Evolutionary conservation across 108 stramenopile species (phyloP), one percentile per base, ranked within the genome.

Genomic region (Nannochloropsis oceanica): DNA sequence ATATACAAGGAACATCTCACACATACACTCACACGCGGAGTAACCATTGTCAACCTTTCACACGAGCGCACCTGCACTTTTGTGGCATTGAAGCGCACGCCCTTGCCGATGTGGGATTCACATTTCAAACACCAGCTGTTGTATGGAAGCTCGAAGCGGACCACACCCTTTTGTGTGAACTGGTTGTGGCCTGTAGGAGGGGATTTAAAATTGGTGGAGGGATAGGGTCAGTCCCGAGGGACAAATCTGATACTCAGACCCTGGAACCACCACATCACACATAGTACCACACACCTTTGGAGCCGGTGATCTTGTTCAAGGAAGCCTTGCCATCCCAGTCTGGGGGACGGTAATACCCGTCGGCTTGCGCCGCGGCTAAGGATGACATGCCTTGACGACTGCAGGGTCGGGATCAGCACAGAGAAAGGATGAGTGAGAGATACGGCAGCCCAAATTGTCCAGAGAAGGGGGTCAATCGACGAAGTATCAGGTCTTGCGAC

Each of bases 61-160:
- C 59, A 73, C 59, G 34, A 34, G 5, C 59, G 18, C 10, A 73
- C 59, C 59, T 73, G 59, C 18, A 88, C 90, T 84, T 99, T 99
- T 84, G 94, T 91, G 11, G 98, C 96, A 89, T 99, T 97, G 92
- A 95, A 99, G 10, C 98, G 92, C 34, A 88, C 44, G 13, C 89
- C 89, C 81, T 94, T 92, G 2, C 93, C 93, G 27, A 96, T 93
- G 59, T 90, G 92, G 20, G 85, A 44, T 12, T 87, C 42, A 86
- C 98, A 98, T 12, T 85, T 79, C 11, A 89, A 82, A 90, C 98
- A 98, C 88, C 96, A 92, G 2, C 93, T 94, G 88, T 95, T 89
- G 84, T 93, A 94, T 25, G 96, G 96, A 3, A 98, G 90, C 92
- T 97, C 98, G 86, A 98, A 98, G 80, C 98, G 93, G 27, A 94